Evolutionary conservation across 2,329 filamentous ascomycete species (phyloP), one percentile per base, ranked within the genome.

Genomic region (Sporothrix pseudoabietina): DNA sequence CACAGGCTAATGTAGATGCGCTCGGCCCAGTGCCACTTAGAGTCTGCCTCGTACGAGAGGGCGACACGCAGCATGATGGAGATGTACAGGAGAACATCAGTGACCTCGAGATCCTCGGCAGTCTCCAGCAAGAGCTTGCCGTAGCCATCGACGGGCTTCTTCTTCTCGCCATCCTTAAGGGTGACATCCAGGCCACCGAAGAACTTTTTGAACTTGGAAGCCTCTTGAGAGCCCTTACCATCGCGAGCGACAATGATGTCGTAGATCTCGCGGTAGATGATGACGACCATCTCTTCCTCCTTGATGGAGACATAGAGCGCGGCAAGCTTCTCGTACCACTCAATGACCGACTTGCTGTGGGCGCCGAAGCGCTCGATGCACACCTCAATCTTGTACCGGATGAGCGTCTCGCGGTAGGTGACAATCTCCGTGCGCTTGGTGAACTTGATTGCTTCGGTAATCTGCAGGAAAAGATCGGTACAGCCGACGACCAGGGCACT

Each of bases 1-100:
- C 82, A 84, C 8, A 84, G 79, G 22, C 78, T 79, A 70, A 83
- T 78, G 72, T 82, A 83, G 7, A 83, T 78, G 26, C 79, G 79
- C 77, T 83, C 82, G 0, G 82, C 82, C 6, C 80, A 78, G 63
- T 79, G 76, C 69, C 78, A 78, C 72, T 82, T 77, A 30, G 78
- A 76, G 10, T 79, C 78, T 4, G 77, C 77, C 72, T 81, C 78
- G 68, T 83, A 83, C 0, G 79, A 78, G 22, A 77, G 74, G 0
- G 82, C 82, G 1, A 83, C 78, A 12, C 78, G 78, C 22, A 83
- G 77, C 59, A 82, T 78, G 72, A 82, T 79, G 1, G 77, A 77
- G 35, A 83, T 78, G 70, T 79, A 79, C 0, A 80, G 77, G 0
- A 79, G 76, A 19, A 80, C 77, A 16, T 82, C 80, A 0, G 78